Evolutionary conservation across 495 filamentous ascomycete species (phyloP), one percentile per base, ranked within the genome.

Genomic region (Margaritispora aquatica): DNA sequence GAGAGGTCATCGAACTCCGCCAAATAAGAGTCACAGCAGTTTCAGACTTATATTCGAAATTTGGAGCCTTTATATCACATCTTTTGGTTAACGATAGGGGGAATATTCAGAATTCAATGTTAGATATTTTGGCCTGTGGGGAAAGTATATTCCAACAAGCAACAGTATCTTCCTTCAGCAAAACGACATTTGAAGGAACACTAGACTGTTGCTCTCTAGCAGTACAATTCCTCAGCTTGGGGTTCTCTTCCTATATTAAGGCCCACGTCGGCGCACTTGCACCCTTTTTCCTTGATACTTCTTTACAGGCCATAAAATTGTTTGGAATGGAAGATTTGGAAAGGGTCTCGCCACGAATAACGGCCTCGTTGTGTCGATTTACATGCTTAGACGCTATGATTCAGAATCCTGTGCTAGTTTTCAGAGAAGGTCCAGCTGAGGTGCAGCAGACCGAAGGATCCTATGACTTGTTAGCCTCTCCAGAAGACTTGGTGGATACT

Each of bases 401-500:
- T 26, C 55, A 51, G 27, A 15, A 41, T 27, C 20, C 60, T 24
- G 27, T 62, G 2, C 21, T 58, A 2, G 54, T 62, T 17, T 58
- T 62, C 29, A 34, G 29, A 34, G 29, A 5, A 34, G 15, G 15
- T 34, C n/a, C n/a, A n/a, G n/a, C n/a, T n/a, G n/a, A n/a, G n/a
- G n/a, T 34, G 5, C 29, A 5, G 7, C 29, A 34, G 29, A 5
- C 29, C 5, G 15, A 7, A 19, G 20, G 44, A 22, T n/a, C n/a
- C n/a, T 55, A 26, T 24, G 55, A 63, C 23, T 24, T 59, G n/a
- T 36, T 63, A 24, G 55, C 61, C 7, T 55, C 61, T 29, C 61
- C 61, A 48, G 55, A 59, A 26, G 61, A 59, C 24, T 0, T 63
- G 9, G 36, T 51, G 20, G 55, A 55, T 47, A 63, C 61, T 2